These are phyloP conservation scores for Penicillium herquei DNA, from an alignment of 495 filamentous ascomycete species.

Conservation along the genomic window DNA sequence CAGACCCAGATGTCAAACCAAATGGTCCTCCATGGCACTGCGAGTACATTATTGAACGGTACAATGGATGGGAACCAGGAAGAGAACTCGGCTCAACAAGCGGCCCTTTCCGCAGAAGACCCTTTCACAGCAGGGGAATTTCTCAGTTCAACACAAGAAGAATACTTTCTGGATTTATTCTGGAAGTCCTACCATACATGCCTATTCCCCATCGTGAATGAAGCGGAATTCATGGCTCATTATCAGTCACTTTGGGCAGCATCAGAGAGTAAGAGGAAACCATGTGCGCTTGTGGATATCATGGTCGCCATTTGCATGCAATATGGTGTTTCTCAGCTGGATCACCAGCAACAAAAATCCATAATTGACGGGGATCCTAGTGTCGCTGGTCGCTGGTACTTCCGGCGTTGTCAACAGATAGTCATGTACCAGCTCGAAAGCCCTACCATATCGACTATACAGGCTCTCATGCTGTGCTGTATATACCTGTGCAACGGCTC, in stretches of 20 bases:
- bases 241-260: constrained; percentile 47
- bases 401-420: constrained; percentile 44
- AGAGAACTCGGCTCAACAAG: neutral
- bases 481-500: constrained; percentile 47
- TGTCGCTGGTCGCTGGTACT: constrained; percentile 47
- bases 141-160: constrained; percentile 40
- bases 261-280: constrained; percentile 32
- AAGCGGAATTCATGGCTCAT: constrained; percentile 45
- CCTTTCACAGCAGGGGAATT: constrained; percentile 7
- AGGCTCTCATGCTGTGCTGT: constrained; percentile 46
- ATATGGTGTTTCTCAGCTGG: constrained; percentile 33
- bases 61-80: neutral
- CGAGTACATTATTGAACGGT: constrained; percentile 2
- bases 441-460: constrained; percentile 49
- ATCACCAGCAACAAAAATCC: constrained; percentile 14
- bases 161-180: constrained; percentile 46
- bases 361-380: constrained; percentile 29
- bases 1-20: constrained; percentile 4
- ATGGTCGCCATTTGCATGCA: constrained; percentile 56
- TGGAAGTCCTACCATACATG: constrained; percentile 46
- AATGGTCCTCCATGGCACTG: constrained; percentile 3
- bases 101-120: constrained; percentile 7
- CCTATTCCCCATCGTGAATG: constrained; percentile 40
- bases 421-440: constrained; percentile 48
- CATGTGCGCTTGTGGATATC: constrained; percentile 55